Percentiles rank a stretch among this genome's conserved stretches.
These are phyloP conservation scores for Colletotrichum sidae DNA, from an alignment of 2,329 filamentous ascomycete genomes.

Conservation along the genomic window DNA sequence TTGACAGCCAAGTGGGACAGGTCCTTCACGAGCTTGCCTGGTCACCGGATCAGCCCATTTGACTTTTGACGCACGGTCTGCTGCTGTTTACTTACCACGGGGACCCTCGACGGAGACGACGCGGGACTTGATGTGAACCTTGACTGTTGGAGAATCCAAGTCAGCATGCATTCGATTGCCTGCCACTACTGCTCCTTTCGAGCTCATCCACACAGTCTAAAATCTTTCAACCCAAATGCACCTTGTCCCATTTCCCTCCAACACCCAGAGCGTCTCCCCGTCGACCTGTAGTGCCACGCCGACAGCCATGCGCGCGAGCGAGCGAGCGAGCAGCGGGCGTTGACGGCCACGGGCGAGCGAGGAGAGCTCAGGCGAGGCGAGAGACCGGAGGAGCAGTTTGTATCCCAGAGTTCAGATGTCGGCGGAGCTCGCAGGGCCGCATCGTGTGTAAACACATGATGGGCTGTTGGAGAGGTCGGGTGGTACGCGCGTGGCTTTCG, in stretches of 20 bases:
- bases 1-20: constrained; percentile 96
- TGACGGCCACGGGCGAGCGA: neutral
- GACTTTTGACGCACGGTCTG: constrained; percentile 32
- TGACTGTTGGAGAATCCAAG: constrained; percentile 74
- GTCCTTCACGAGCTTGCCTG: constrained; percentile 96
- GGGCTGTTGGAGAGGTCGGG: constrained; percentile 2
- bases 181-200: constrained; percentile 41
- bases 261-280: constrained; percentile 1
- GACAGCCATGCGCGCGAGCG: neutral
- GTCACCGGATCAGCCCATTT: constrained; percentile 36
- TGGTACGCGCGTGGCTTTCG: constrained; percentile 5
- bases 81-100: constrained; percentile 72
- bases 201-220: constrained; percentile 40
- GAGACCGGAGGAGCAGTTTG: constrained; percentile 22
- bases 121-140: constrained; percentile 96
- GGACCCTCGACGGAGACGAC: constrained; percentile 97
- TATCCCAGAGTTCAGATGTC: constrained; percentile 36
- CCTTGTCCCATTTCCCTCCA: constrained; percentile 1
- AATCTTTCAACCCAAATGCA: constrained; percentile 38
- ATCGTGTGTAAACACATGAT: constrained; percentile 18
- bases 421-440: constrained; percentile 34
- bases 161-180: constrained; percentile 47
- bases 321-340: neutral
- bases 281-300: neutral
- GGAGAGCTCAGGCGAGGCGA: neutral